A percentile compares a stretch with the other conserved stretches of the same genome.
These are phyloP conservation scores for Hepatocystis sp. DNA, from an alignment of 169 alveolate genomes.

Conservation along the genomic window DNA sequence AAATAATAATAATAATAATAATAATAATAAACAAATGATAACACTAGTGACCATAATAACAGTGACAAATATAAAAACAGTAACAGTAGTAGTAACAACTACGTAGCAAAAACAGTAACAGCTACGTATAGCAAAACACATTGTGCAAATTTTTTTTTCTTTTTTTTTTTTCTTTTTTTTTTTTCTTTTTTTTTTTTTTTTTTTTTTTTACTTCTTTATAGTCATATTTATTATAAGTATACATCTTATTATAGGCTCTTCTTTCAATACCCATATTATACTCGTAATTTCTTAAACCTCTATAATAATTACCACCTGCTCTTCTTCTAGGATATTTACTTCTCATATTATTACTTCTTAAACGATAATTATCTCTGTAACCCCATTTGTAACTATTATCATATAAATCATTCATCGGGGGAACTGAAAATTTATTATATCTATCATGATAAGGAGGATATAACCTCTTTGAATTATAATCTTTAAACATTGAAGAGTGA, in stretches of 20 bases:
- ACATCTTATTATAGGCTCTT: slow-evolving; percentile 31
- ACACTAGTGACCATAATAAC: too few relatives aligned
- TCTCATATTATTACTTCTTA: slow-evolving; percentile 54
- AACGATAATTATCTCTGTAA: slow-evolving; percentile 30
- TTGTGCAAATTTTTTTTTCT: too few relatives aligned
- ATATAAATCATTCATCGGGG: slow-evolving; percentile 24
- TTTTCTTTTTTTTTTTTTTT: too few relatives aligned
- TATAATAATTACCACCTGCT: slow-evolving; percentile 41
- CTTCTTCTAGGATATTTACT: slow-evolving; percentile 30
- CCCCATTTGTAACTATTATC: slow-evolving; percentile 24
- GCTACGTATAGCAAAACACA: too few relatives aligned
- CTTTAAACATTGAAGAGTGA: slow-evolving; percentile 20
- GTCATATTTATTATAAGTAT: slow-evolving; percentile 43
- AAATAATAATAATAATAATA: too few relatives aligned
- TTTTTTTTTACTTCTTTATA: slow-evolving; percentile 53
- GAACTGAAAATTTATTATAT: slow-evolving; percentile 18
- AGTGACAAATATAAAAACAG: too few relatives aligned
- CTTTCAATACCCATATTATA: slow-evolving; percentile 53
- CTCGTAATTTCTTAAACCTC: slow-evolving; percentile 55
- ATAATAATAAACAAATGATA: too few relatives aligned
- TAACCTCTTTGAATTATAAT: slow-evolving; percentile 15
- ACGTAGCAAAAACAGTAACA: too few relatives aligned
- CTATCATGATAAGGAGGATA: slow-evolving; percentile 22
- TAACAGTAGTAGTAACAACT: too few relatives aligned
- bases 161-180: too few relatives aligned